phyloP scores from a whole-genome alignment of 257 asterid genomes.

The Solanum sejunctum region DNA sequence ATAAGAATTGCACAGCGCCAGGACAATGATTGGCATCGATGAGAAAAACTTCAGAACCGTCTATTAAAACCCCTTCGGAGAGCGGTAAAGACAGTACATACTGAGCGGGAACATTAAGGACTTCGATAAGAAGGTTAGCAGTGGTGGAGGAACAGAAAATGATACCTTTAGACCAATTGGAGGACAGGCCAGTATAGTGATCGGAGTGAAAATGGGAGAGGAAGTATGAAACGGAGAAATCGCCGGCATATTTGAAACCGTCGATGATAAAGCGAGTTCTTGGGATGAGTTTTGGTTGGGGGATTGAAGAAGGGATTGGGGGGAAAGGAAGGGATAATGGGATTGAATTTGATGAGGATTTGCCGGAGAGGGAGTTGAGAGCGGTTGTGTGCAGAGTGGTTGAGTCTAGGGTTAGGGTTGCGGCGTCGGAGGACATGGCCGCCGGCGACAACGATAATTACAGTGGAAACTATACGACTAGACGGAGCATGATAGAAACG shows the following conservation, averaged over 20 bases:
- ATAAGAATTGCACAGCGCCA: constrained; percentile 83
- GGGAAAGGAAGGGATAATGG: constrained; percentile 19
- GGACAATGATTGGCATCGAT: constrained; percentile 94
- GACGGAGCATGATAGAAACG: background rate
- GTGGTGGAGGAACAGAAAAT: constrained; percentile 65
- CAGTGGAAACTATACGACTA: background rate
- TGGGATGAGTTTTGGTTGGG: constrained; percentile 67
- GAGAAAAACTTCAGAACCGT: constrained; percentile 49
- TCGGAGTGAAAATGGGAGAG: constrained; percentile 96
- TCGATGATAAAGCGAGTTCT: constrained; percentile 76
- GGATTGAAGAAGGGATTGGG: constrained; percentile 37
- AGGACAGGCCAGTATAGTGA: constrained; percentile 71
- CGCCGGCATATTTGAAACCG: constrained; percentile 55
- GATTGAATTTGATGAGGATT: constrained; percentile 1
- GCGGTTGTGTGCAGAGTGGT: constrained; percentile 33
- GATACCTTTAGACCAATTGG: constrained; percentile 66
- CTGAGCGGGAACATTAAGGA: constrained; percentile 42
- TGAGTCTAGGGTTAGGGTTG: constrained; percentile 42
- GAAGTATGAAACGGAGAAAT: constrained; percentile 67
- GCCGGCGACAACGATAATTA: background rate
- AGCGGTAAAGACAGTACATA: constrained; percentile 45
- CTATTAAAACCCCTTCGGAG: constrained; percentile 29
- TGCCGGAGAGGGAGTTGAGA: constrained; percentile 39
- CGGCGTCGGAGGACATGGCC: constrained; percentile 33
- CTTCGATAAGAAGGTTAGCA: constrained; percentile 52